Conservation (phyloP, 176 grass and related monocot species). For the Miscanthus lutarioriparius region DNA sequence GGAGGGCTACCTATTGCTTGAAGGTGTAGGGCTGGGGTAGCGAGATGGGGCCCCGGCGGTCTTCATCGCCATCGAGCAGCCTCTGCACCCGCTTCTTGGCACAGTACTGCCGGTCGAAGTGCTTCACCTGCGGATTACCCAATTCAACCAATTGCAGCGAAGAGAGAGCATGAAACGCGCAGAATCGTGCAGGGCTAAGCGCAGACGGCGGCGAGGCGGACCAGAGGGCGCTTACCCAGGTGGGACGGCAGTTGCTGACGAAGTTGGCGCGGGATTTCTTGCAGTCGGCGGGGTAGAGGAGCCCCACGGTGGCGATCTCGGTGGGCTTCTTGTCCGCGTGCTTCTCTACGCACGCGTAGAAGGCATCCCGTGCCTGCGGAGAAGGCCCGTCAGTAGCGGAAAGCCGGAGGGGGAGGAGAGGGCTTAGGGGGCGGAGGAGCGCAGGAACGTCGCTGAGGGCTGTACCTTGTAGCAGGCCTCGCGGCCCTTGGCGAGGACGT, state of each 20-base stretch:
- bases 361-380: constrained; percentile 68
- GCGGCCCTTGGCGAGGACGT: constrained; percentile 81
- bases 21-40: constrained; percentile 93
- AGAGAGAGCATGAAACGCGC: too few relatives aligned
- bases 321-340: constrained; percentile 35
- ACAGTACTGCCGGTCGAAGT: constrained; percentile 87
- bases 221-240: constrained; percentile 54
- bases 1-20: constrained; percentile 52
- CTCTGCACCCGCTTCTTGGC: constrained; percentile 78
- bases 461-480: constrained; percentile 83
- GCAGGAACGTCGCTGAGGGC: neutral
- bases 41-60: constrained; percentile 62
- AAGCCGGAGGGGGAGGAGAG: neutral
- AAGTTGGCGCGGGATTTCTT: constrained; percentile 73
- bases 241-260: constrained; percentile 68
- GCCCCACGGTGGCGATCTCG: constrained; percentile 80
- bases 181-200: neutral
- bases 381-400: neutral
- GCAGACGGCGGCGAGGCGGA: neutral
- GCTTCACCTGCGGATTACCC: constrained; percentile 64
- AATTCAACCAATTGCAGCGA: neutral
- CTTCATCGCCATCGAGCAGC: constrained; percentile 70
- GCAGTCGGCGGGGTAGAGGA: constrained; percentile 77
- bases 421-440: neutral
- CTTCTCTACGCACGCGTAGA: constrained; percentile 89